Evolutionary conservation across 306 rosid species (phyloP), one percentile per base, ranked within the genome.

Genomic region (Trifolium dubium): DNA sequence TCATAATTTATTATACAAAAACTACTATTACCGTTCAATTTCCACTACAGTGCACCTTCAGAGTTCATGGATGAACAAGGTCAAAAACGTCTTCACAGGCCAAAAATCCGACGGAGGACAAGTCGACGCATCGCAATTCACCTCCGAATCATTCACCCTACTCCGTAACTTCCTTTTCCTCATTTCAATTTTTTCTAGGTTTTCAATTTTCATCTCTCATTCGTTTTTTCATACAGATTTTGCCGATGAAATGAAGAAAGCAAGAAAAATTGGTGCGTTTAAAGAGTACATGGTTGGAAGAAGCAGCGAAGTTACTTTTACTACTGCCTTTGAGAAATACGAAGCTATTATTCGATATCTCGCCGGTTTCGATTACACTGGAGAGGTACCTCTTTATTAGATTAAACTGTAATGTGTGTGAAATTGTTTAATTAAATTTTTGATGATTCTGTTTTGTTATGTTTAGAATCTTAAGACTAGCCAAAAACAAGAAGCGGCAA

Each of bases 401-500:
- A 23, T 11, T 63, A 4, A 37, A 17, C 49, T 63, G n/a, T 44
- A 30, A 29, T 43, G n/a, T 28, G 35, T 56, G 30, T 2, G 10
- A 14, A 9, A 14, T 49, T 59, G 47, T 23, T 71, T 37, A 5
- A 66, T 34, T 35, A 23, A 15, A 8, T 10, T 46, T 41, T 1
- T 64, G 37, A 17, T 50, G 47, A 18, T 64, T 68, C 29, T 72
- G 35, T 70, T 72, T 5, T 69, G 29, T 81, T 31, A 64, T 84
- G 30, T 77, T 69, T 86, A 94, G 98, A 94, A 88, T 70, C 85
- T 94, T 23, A 49, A 35, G 61, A 65, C 29, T 0, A 67, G 66
- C 74, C 88, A 84, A 12, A 94, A 94, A 70, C 89, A 89, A 85
- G 95, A 87, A 82, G 92, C 97, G 4, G 98, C 97, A 6, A 94